Conservation (phyloP, 352 stramenopile genomes). For the Pythium graminicola region DNA sequence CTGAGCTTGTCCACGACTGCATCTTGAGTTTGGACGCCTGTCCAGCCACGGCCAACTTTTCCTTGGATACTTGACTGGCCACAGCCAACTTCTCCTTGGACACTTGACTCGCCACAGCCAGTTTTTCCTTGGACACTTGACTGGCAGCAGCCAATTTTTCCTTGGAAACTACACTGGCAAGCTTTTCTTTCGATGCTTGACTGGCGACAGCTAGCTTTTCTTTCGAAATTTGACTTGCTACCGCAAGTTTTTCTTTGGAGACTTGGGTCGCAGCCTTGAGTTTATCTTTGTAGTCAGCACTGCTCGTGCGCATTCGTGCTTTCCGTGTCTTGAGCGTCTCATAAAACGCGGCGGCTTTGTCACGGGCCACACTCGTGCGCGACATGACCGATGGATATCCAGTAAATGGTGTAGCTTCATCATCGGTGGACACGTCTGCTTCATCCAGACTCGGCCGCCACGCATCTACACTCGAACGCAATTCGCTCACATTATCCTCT, state of each 20-base stretch:
- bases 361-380: conserved; percentile 5
- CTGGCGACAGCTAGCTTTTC: conserved; percentile 13
- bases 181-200: conserved; percentile 21
- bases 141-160: conserved; percentile 12
- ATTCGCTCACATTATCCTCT: conserved; percentile 13
- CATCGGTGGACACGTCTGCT: conserved; percentile 13
- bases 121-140: conserved; percentile 12
- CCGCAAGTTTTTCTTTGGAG: conserved; percentile 20
- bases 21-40: conserved; percentile 24
- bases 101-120: conserved; percentile 6
- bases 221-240: conserved; percentile 9
- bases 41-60: conserved; percentile 15
- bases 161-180: conserved; percentile 16
- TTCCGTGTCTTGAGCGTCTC: conserved; percentile 18
- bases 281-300: conserved; percentile 25
- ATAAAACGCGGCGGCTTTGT: conserved; percentile 16
- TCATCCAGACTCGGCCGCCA: conserved; percentile 24
- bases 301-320: conserved; percentile 16
- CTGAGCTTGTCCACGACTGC: conserved; percentile 21
- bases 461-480: conserved; percentile 16
- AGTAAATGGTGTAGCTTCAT: not conserved
- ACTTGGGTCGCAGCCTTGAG: conserved; percentile 18
- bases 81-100: conserved; percentile 18
- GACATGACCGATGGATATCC: not conserved
- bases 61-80: conserved; percentile 15